Conservation (phyloP, 2,329 filamentous ascomycete species). For the Exophiala sp. region DNA sequence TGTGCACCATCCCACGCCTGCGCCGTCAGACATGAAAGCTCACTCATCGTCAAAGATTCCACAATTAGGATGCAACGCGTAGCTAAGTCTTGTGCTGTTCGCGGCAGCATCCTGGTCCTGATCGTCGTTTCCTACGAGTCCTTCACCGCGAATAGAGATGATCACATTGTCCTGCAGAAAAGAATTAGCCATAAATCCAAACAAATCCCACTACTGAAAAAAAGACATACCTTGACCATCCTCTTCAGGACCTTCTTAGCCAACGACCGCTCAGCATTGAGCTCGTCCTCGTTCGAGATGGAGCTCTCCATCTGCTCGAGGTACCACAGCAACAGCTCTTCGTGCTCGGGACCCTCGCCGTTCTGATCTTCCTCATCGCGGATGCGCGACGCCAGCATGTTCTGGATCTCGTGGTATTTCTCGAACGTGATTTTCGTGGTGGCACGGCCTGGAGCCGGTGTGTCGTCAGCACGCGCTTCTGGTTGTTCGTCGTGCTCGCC, state of each 20-base stretch:
- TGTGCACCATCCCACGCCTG: too few species aligned
- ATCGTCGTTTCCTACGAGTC: conserved; percentile 70
- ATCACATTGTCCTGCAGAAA: conserved; percentile 55
- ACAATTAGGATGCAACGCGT: conserved; percentile 92
- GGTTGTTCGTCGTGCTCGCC: conserved; percentile 45
- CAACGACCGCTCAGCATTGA: conserved; percentile 69
- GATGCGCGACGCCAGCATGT: conserved; percentile 76
- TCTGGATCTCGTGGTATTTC: conserved; percentile 88
- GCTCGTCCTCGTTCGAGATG: conserved; percentile 74
- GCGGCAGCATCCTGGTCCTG: conserved; percentile 42
- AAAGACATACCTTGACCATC: conserved; percentile 79
- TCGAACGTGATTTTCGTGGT: conserved; percentile 88
- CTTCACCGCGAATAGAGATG: conserved; percentile 70
- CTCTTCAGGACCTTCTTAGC: conserved; percentile 85
- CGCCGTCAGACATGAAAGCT: neutral
- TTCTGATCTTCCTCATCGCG: conserved; percentile 72
- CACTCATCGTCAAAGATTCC: conserved; percentile 59
- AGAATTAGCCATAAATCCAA: neutral
- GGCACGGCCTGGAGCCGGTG: conserved; percentile 40
- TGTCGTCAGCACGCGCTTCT: conserved; percentile 37
- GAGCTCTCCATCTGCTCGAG: conserved; percentile 86
- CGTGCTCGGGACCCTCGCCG: conserved; percentile 80
- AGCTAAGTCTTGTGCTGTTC: conserved; percentile 58
- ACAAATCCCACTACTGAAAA: conserved; percentile 8
- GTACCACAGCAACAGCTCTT: conserved; percentile 82